phyloP scores from a whole-genome alignment of 345 rosid genomes.

The Eucalyptus shirleyi region DNA sequence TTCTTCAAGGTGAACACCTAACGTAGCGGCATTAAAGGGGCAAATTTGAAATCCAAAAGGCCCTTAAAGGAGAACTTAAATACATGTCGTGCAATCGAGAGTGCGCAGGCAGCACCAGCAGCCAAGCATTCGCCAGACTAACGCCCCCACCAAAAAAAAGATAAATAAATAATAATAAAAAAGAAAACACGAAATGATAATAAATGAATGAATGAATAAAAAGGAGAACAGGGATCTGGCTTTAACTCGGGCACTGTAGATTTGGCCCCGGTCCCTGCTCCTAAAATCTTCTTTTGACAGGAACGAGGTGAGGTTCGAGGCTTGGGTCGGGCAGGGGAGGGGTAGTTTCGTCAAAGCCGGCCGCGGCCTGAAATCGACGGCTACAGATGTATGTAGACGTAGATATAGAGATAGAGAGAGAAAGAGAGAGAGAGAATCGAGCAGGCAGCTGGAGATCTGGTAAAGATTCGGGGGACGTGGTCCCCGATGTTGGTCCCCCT shows the following conservation, averaged over 20 bases:
- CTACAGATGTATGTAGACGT: not conserved
- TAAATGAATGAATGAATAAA: not conserved
- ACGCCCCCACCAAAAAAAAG: not conserved
- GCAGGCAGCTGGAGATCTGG: not conserved
- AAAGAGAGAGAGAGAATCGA: not conserved
- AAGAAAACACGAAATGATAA: not conserved
- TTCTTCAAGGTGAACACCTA: not conserved
- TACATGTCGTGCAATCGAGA: not conserved
- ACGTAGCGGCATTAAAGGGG: not conserved
- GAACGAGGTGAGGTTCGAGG: not conserved
- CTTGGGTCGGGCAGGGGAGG: not conserved
- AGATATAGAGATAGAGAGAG: not conserved
- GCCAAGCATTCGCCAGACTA: not conserved
- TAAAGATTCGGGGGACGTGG: not conserved
- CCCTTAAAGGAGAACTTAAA: not conserved
- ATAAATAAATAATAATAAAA: no score
- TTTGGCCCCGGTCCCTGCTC: not conserved
- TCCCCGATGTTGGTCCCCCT: not conserved
- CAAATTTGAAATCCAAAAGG: not conserved
- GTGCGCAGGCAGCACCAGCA: not conserved
- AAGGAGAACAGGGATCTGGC: not conserved
- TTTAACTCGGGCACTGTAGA: not conserved
- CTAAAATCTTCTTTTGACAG: not conserved
- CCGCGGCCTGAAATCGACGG: not conserved
- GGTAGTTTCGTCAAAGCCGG: not conserved